Evolutionary conservation across 2,329 filamentous ascomycete genomes (phyloP).

Genomic region (Neofusicoccum umdonicola): DNA sequence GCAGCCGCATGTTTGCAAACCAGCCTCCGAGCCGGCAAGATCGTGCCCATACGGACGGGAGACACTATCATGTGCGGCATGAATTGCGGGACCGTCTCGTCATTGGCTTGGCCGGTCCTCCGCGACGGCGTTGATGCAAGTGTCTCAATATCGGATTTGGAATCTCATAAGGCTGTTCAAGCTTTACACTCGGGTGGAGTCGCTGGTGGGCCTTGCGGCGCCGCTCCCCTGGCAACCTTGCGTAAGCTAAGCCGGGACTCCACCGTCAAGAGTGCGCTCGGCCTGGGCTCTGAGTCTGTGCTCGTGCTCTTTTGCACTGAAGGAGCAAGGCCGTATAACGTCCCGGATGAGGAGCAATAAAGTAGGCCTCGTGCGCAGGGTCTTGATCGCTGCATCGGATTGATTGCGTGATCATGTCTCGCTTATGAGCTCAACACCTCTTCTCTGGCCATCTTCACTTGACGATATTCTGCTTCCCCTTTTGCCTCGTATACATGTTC

Average conservation of each 20-base stretch:
- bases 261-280: slow-evolving; percentile 33
- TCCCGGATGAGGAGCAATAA: background rate
- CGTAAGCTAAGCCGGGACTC: slow-evolving; percentile 42
- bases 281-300: slow-evolving; percentile 49
- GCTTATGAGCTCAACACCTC: background rate
- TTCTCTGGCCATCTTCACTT: background rate
- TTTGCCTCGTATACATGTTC: too few relatives aligned
- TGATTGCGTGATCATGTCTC: background rate
- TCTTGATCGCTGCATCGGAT: background rate
- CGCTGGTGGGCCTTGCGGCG: slow-evolving; percentile 62
- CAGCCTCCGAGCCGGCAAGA: slow-evolving; percentile 50
- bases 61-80: slow-evolving; percentile 72
- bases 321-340: slow-evolving; percentile 54
- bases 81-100: slow-evolving; percentile 68
- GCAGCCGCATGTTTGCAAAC: slow-evolving; percentile 59
- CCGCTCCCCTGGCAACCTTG: slow-evolving; percentile 58
- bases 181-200: slow-evolving; percentile 52
- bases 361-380: background rate
- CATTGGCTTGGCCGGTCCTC: slow-evolving; percentile 63
- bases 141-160: slow-evolving; percentile 59
- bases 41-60: slow-evolving; percentile 53
- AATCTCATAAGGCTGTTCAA: slow-evolving; percentile 59
- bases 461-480: background rate
- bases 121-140: slow-evolving; percentile 58
- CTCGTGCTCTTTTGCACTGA: slow-evolving; percentile 69